Evolutionary conservation across 768 basidiomycete species (phyloP).

Genomic region (Trametes cubensis): DNA sequence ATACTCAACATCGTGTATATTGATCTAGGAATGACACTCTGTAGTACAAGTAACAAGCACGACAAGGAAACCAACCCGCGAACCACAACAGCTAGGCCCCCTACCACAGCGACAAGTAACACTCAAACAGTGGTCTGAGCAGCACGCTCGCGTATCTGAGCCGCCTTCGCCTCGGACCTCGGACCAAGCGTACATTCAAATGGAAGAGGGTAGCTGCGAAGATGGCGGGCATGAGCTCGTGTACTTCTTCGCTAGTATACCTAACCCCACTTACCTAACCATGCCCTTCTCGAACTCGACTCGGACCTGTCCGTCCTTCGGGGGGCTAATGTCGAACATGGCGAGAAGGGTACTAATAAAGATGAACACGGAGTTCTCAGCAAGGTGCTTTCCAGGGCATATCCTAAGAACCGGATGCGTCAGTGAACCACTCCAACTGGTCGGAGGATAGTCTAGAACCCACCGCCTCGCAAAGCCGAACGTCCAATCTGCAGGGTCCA

Average conservation of each 20-base stretch:
- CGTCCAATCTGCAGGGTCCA: conserved; percentile 11
- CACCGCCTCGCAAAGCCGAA: conserved; percentile 26
- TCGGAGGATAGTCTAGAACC: neutral
- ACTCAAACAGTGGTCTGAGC: too few species aligned
- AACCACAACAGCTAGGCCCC: too few species aligned
- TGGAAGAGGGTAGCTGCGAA: too few species aligned
- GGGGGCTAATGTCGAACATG: conserved; percentile 20
- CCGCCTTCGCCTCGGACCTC: too few species aligned
- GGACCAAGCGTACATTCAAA: too few species aligned
- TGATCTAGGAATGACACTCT: too few species aligned
- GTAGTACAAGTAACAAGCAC: too few species aligned
- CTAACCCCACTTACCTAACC: conserved; percentile 12
- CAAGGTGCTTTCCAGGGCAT: conserved; percentile 23
- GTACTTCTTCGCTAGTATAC: neutral
- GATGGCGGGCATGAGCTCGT: too few species aligned
- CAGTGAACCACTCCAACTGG: neutral
- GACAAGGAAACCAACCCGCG: too few species aligned
- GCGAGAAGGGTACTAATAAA: conserved; percentile 18
- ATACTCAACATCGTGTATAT: too few species aligned
- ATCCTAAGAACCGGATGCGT: neutral
- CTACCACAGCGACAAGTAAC: too few species aligned
- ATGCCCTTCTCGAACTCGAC: conserved; percentile 10
- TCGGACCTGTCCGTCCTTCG: neutral
- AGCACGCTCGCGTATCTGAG: too few species aligned
- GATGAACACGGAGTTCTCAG: conserved; percentile 24